A percentile compares a stretch with the other conserved stretches of the same genome.
Evolutionary conservation across 2,329 filamentous ascomycete species (phyloP).

Genomic region (Epichloe amarillans): DNA sequence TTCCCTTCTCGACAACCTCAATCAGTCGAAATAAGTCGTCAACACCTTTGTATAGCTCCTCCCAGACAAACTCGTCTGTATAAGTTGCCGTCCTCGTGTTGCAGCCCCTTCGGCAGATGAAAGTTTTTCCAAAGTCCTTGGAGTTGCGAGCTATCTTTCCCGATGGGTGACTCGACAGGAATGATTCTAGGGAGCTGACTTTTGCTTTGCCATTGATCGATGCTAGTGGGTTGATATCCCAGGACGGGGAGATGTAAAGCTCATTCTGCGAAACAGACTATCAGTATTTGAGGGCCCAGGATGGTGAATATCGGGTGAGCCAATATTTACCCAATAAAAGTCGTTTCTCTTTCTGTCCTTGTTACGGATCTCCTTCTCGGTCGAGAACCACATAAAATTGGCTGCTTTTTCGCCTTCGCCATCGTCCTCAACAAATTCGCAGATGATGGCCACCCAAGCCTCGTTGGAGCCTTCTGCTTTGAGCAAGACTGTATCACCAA

Average conservation of each 20-base stretch:
- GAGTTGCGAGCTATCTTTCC: constrained; percentile 62
- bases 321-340: constrained; percentile 46
- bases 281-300: neutral
- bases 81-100: constrained; percentile 83
- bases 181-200: constrained; percentile 60
- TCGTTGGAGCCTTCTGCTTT: constrained; percentile 79
- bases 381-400: constrained; percentile 92
- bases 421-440: constrained; percentile 64
- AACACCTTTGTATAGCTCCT: constrained; percentile 61
- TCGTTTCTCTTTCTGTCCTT: constrained; percentile 72
- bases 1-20: constrained; percentile 54
- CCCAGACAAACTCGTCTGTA: constrained; percentile 86
- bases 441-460: constrained; percentile 85
- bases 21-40: constrained; percentile 52
- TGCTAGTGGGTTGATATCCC: constrained; percentile 72
- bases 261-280: constrained; percentile 48
- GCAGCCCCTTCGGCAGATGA: constrained; percentile 79
- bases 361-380: constrained; percentile 77
- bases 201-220: constrained; percentile 85
- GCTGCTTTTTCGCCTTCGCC: constrained; percentile 57
- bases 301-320: neutral
- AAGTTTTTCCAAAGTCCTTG: constrained; percentile 69
- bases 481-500: constrained; percentile 76
- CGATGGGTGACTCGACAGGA: constrained; percentile 55
- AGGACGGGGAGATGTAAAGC: constrained; percentile 78